These are phyloP conservation scores for Pseudocercospora eumusae DNA, from an alignment of 2,329 filamentous ascomycete species.

Conservation along the genomic window DNA sequence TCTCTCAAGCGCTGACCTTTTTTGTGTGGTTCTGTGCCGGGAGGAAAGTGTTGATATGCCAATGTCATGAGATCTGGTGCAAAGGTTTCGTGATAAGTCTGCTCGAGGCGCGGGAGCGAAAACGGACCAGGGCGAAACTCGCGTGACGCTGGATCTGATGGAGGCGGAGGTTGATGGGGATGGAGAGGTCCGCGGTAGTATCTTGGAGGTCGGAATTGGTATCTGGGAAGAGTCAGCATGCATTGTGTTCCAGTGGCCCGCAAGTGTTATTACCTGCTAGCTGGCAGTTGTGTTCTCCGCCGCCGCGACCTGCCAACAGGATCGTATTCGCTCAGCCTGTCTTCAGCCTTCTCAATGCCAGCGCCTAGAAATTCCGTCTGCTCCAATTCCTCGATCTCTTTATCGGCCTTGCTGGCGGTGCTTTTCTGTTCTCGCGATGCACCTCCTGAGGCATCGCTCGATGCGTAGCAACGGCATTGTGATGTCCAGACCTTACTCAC, in stretches of 20 bases:
- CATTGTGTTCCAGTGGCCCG: neutral
- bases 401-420: neutral
- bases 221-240: constrained; percentile 57
- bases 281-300: constrained; percentile 22
- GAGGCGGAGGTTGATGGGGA: constrained; percentile 83
- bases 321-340: constrained; percentile 52
- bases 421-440: neutral
- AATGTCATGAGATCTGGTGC: constrained; percentile 86
- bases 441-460: constrained; percentile 32
- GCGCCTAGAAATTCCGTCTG: constrained; percentile 44
- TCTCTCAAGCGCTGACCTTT: constrained; percentile 69
- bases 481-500: constrained; percentile 26
- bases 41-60: constrained; percentile 81
- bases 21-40: constrained; percentile 64
- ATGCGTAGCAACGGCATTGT: constrained; percentile 38
- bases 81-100: constrained; percentile 86
- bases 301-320: constrained; percentile 45
- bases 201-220: constrained; percentile 91
- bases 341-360: constrained; percentile 44
- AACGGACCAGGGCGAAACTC: constrained; percentile 90
- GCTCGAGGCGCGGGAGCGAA: constrained; percentile 78
- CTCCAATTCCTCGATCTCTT: constrained; percentile 47
- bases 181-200: constrained; percentile 93
- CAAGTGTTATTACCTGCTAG: constrained; percentile 17
- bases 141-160: constrained; percentile 83